Conservation (phyloP, 129 eudicot genomes). For the Artemisia argyi region DNA sequence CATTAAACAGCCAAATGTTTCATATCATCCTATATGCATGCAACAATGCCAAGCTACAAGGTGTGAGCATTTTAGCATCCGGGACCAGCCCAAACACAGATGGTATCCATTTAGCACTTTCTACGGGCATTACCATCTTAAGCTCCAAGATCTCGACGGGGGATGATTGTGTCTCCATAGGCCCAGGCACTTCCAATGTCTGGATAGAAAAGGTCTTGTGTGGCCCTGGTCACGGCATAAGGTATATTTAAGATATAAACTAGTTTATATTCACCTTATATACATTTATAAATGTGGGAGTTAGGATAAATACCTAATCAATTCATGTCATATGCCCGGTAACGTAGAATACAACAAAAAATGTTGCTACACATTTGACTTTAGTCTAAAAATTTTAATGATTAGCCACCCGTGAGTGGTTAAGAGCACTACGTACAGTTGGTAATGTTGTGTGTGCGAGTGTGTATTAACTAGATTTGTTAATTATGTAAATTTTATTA, state of each 20-base stretch:
- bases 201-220: conserved; percentile 10
- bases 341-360: too few species aligned
- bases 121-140: conserved; percentile 7
- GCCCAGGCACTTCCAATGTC: conserved; percentile 8
- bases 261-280: background rate
- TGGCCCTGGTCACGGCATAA: conserved; percentile 22
- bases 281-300: too few species aligned
- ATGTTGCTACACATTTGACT: too few species aligned
- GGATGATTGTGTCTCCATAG: conserved; percentile 9
- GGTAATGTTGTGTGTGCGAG: too few species aligned
- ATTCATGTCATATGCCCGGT: too few species aligned
- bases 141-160: conserved; percentile 11
- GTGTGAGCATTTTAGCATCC: conserved; percentile 16
- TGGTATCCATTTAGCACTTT: conserved; percentile 11
- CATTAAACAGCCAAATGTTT: conserved; percentile 30
- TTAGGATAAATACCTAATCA: too few species aligned
- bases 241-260: background rate
- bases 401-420: too few species aligned
- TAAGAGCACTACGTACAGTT: too few species aligned
- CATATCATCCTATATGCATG: conserved; percentile 12
- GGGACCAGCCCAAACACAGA: conserved; percentile 8
- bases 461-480: background rate
- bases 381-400: too few species aligned
- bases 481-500: background rate
- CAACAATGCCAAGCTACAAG: conserved; percentile 20